phyloP scores from a whole-genome alignment of 306 rosid species.

The Gastrolobium villosum region DNA sequence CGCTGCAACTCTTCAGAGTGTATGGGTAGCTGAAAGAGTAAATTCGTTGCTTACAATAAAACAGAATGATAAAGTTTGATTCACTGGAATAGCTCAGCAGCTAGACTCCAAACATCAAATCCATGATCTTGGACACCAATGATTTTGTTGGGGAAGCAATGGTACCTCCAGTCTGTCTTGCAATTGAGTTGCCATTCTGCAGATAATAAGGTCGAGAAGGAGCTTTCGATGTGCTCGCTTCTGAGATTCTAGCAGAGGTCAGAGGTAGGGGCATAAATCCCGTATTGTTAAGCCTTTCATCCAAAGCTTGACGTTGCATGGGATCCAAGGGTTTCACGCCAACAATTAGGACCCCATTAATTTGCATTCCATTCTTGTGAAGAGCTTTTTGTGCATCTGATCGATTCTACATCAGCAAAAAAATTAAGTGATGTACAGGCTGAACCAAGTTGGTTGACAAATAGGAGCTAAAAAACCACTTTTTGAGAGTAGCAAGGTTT shows the following conservation, averaged over 20 bases:
- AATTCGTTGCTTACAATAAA: conserved; percentile 47
- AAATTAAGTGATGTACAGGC: conserved; percentile 27
- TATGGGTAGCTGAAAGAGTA: conserved; percentile 44
- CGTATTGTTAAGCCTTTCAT: conserved; percentile 71
- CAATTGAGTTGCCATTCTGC: conserved; percentile 71
- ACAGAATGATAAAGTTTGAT: conserved; percentile 35
- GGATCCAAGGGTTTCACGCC: conserved; percentile 98
- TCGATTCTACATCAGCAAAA: conserved; percentile 71
- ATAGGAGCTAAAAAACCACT: neutral
- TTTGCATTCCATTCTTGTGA: conserved; percentile 88
- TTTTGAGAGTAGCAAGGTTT: neutral
- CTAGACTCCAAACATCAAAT: conserved; percentile 97
- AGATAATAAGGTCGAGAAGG: conserved; percentile 70
- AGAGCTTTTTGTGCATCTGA: conserved; percentile 95
- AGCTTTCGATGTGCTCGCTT: conserved; percentile 58
- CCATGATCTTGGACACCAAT: conserved; percentile 84
- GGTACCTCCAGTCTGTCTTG: conserved; percentile 77
- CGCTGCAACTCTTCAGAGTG: conserved; percentile 32
- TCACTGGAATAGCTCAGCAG: conserved; percentile 41
- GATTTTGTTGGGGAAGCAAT: conserved; percentile 98
- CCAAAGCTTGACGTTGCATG: conserved; percentile 84
- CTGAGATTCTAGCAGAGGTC: conserved; percentile 64
- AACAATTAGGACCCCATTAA: conserved; percentile 85
- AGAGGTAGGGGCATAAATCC: conserved; percentile 84
- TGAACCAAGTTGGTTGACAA: conserved; percentile 20